Percentiles rank a stretch among this genome's conserved stretches.
These are phyloP conservation scores for Malassezia cuniculi DNA, from an alignment of 1,284 basidiomycete species.

Conservation along the genomic window DNA sequence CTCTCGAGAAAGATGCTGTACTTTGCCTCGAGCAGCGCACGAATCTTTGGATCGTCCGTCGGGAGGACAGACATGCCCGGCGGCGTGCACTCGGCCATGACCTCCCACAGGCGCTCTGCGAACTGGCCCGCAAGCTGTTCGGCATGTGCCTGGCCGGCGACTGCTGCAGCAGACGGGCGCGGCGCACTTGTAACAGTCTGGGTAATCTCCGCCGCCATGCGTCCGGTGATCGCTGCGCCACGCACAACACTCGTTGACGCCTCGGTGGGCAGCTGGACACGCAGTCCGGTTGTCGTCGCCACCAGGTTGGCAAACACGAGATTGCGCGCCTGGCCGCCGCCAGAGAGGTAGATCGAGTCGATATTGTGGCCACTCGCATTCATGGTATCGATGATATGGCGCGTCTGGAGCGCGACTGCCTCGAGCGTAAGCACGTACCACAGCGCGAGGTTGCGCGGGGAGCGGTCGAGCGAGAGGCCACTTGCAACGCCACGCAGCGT, in stretches of 20 bases:
- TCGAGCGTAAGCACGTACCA: conserved; percentile 86
- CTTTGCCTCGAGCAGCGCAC: conserved; percentile 68
- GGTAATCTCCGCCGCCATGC: conserved; percentile 62
- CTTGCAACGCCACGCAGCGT: conserved; percentile 81
- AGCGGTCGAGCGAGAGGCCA: conserved; percentile 69
- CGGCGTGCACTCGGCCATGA: conserved; percentile 94
- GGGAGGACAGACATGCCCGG: conserved; percentile 63
- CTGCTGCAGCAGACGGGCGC: conserved; percentile 7
- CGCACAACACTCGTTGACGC: conserved; percentile 71
- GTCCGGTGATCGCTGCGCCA: conserved; percentile 82
- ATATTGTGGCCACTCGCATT: conserved; percentile 74
- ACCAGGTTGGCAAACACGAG: conserved; percentile 51
- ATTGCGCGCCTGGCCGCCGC: conserved; percentile 45
- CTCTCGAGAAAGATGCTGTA: conserved; percentile 50
- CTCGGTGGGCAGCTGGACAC: conserved; percentile 67
- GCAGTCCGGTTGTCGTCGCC: conserved; percentile 69
- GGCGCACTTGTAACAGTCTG: neutral
- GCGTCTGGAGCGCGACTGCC: conserved; percentile 84
- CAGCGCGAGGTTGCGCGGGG: conserved; percentile 67
- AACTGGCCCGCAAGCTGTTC: conserved; percentile 51
- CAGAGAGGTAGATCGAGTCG: conserved; percentile 73
- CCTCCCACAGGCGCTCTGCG: conserved; percentile 67
- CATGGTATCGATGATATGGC: conserved; percentile 85
- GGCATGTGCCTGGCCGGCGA: conserved; percentile 46
- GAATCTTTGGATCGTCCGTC: conserved; percentile 53